Evolutionary conservation across 2,329 filamentous ascomycete genomes (phyloP).

Genomic region (Fusarium aywerte): DNA sequence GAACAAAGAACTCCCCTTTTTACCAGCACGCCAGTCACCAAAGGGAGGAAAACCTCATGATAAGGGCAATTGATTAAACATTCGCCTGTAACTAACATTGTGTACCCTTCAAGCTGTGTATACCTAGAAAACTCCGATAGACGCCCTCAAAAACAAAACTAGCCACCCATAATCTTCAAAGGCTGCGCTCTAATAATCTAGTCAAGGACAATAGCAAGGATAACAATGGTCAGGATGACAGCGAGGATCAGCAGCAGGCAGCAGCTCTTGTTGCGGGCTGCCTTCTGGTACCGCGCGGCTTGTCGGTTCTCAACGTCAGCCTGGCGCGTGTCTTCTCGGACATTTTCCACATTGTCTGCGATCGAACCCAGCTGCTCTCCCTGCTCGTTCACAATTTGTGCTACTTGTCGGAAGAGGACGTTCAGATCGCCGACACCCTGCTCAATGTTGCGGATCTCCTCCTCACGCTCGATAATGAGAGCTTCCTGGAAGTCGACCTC

Average conservation of each 20-base stretch:
- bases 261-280: conserved; percentile 92
- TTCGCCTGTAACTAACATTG: conserved; percentile 38
- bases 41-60: background rate
- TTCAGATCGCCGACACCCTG: conserved; percentile 96
- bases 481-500: conserved; percentile 98
- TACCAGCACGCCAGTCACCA: conserved; percentile 23
- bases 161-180: conserved; percentile 24
- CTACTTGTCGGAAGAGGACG: conserved; percentile 97
- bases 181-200: conserved; percentile 51
- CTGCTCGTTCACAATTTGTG: conserved; percentile 95
- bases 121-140: conserved; percentile 44
- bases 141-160: conserved; percentile 39
- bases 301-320: conserved; percentile 87
- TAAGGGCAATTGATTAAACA: conserved; percentile 28
- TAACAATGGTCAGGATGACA: conserved; percentile 87
- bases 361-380: conserved; percentile 90
- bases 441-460: conserved; percentile 97
- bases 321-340: conserved; percentile 81
- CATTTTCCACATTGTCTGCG: conserved; percentile 85
- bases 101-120: conserved; percentile 37
- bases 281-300: conserved; percentile 93
- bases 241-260: conserved; percentile 89
- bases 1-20: conserved; percentile 35
- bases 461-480: conserved; percentile 94
- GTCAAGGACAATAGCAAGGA: conserved; percentile 85